These are phyloP conservation scores for Pythium apleroticum DNA, from an alignment of 352 stramenopile species.

Conservation along the genomic window DNA sequence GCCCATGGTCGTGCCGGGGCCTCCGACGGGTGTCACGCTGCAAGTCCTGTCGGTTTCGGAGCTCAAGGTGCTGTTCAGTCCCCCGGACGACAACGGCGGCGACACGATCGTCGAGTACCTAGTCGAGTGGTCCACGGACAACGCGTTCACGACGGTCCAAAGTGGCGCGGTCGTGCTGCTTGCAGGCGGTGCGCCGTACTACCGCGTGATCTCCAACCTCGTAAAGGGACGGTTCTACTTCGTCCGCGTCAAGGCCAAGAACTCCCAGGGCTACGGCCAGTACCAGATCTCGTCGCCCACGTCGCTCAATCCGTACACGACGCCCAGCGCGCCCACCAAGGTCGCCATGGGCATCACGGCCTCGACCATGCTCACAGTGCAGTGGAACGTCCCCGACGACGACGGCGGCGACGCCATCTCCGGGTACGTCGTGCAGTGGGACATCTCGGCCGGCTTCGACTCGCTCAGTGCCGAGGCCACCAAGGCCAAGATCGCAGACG, in stretches of 20 bases:
- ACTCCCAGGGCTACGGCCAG: conserved; percentile 72
- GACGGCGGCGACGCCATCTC: conserved; percentile 90
- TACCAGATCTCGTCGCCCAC: conserved; percentile 87
- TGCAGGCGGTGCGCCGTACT: conserved; percentile 56
- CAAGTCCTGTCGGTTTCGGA: conserved; percentile 77
- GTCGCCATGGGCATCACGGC: conserved; percentile 74
- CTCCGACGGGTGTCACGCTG: conserved; percentile 70
- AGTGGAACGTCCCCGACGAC: conserved; percentile 80
- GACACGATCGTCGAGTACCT: conserved; percentile 90
- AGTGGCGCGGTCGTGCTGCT: conserved; percentile 50
- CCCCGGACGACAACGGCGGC: conserved; percentile 80
- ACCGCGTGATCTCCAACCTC: conserved; percentile 52
- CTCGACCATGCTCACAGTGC: conserved; percentile 91
- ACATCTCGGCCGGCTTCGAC: conserved; percentile 87
- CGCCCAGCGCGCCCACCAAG: conserved; percentile 82
- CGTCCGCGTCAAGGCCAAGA: conserved; percentile 65
- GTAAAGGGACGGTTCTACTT: conserved; percentile 72
- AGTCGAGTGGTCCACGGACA: conserved; percentile 89
- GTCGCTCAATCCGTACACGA: conserved; percentile 91
- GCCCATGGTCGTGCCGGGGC: conserved; percentile 75
- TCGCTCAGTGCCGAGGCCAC: conserved; percentile 67
- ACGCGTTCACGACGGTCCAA: conserved; percentile 61
- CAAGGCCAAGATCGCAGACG: conserved; percentile 55
- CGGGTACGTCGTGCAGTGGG: conserved; percentile 92
- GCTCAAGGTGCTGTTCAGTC: conserved; percentile 89